Evolutionary conservation across 176 grass and related monocot genomes (phyloP).

Genomic region (Elaeis guineensis): DNA sequence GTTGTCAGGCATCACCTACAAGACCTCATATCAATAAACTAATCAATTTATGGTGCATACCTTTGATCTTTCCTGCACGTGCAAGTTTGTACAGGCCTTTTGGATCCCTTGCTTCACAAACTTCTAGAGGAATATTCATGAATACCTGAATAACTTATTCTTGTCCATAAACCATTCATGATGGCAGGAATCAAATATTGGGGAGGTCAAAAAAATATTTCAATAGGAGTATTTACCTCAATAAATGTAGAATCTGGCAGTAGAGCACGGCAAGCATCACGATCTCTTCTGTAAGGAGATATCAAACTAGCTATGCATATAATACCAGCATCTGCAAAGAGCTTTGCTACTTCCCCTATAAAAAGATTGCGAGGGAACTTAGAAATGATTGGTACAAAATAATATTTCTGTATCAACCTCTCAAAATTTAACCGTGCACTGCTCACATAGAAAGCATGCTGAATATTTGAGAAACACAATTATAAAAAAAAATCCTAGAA

Average conservation of each 20-base stretch:
- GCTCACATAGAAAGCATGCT: too few species aligned
- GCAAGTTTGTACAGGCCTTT: constrained; percentile 98
- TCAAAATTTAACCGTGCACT: too few species aligned
- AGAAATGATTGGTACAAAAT: too few species aligned
- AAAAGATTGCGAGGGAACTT: neutral
- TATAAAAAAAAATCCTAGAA: too few species aligned
- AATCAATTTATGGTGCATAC: constrained; percentile 16
- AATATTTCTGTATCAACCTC: too few species aligned
- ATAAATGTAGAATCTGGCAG: constrained; percentile 80
- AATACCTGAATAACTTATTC: constrained; percentile 52
- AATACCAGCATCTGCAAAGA: constrained; percentile 78
- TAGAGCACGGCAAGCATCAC: constrained; percentile 74
- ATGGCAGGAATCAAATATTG: neutral
- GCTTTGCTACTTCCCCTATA: constrained; percentile 90
- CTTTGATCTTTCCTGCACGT: constrained; percentile 93
- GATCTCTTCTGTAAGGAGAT: constrained; percentile 76
- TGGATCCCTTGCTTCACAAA: constrained; percentile 90
- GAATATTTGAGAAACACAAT: too few species aligned
- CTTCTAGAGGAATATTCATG: constrained; percentile 75
- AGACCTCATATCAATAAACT: neutral
- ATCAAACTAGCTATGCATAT: constrained; percentile 72
- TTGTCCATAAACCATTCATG: neutral
- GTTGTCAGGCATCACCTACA: neutral
- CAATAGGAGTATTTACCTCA: constrained; percentile 41
- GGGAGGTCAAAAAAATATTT: neutral